These are phyloP conservation scores for Pseudisothecium myosuroides DNA, from an alignment of 225 moss, liverwort and hornwort species.

Conservation along the genomic window DNA sequence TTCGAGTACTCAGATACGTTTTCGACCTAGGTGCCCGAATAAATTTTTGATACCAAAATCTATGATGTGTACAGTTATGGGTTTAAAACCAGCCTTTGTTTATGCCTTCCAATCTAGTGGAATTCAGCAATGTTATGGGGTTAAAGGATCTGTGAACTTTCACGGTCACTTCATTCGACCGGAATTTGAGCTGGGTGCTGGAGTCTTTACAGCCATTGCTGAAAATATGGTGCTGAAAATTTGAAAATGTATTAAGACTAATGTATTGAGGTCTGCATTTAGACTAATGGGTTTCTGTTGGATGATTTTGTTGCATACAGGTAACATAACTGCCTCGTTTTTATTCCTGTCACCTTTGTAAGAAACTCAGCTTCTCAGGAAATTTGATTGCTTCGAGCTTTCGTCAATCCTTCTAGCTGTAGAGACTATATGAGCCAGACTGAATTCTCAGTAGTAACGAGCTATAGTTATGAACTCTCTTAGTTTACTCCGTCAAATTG, in stretches of 20 bases:
- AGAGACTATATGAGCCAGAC: neutral
- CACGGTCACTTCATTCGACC: neutral
- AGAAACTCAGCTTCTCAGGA: neutral
- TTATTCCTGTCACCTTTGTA: slow-evolving; percentile 26
- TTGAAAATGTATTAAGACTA: too few species aligned
- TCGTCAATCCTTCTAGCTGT: neutral
- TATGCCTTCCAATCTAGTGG: neutral
- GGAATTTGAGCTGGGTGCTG: neutral
- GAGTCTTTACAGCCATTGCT: neutral
- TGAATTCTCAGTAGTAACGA: neutral
- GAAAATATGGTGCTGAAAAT: neutral
- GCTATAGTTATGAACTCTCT: neutral
- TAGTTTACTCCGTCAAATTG: neutral
- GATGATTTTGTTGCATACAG: neutral
- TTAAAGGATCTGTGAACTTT: neutral
- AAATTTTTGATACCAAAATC: neutral
- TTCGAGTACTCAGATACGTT: neutral
- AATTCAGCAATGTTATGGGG: neutral
- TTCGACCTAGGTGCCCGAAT: neutral
- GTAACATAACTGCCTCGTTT: slow-evolving; percentile 21
- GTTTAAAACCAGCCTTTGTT: neutral
- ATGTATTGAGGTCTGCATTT: neutral
- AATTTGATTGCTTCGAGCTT: neutral
- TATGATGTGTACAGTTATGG: neutral
- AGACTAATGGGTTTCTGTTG: neutral